Conservation (phyloP, 169 alveolate genomes). For the Eimeria zaria region DNA sequence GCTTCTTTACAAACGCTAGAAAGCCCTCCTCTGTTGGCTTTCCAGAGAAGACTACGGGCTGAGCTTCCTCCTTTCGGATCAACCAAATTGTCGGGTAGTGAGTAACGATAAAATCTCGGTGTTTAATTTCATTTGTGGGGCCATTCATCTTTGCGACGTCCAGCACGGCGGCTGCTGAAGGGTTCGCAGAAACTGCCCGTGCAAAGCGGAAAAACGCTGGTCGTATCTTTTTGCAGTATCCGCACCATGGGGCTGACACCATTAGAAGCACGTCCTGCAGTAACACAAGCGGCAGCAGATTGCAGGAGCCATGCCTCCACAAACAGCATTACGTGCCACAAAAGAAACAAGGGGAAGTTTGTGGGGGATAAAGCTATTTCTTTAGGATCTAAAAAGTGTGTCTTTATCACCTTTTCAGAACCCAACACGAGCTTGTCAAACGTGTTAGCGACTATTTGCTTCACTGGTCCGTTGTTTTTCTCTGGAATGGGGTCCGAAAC, state of each 20-base stretch:
- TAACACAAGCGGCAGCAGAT: neutral
- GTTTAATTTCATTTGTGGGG: constrained; percentile 62
- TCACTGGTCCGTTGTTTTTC: constrained; percentile 67
- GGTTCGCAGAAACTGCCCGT: constrained; percentile 45
- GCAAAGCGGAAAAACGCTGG: constrained; percentile 91
- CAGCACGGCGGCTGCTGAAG: constrained; percentile 66
- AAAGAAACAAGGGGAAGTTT: neutral
- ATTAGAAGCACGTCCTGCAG: constrained; percentile 95
- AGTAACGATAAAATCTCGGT: constrained; percentile 19
- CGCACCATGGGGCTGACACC: constrained; percentile 99
- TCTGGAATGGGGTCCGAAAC: constrained; percentile 78
- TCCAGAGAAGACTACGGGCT: constrained; percentile 68
- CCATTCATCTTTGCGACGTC: constrained; percentile 83
- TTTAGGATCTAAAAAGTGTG: neutral
- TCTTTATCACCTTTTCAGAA: constrained; percentile 44
- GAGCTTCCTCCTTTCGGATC: constrained; percentile 19
- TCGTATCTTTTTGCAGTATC: constrained; percentile 97
- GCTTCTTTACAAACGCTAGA: constrained; percentile 20
- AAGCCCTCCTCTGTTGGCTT: constrained; percentile 52
- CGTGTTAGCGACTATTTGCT: constrained; percentile 67
- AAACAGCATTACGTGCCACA: neutral
- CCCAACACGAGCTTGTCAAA: constrained; percentile 70
- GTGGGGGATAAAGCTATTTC: neutral
- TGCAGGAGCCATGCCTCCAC: neutral
- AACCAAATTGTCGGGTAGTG: constrained; percentile 80